phyloP scores from a whole-genome alignment of 1,284 basidiomycete species.

The Ceratobasidium sp. region DNA sequence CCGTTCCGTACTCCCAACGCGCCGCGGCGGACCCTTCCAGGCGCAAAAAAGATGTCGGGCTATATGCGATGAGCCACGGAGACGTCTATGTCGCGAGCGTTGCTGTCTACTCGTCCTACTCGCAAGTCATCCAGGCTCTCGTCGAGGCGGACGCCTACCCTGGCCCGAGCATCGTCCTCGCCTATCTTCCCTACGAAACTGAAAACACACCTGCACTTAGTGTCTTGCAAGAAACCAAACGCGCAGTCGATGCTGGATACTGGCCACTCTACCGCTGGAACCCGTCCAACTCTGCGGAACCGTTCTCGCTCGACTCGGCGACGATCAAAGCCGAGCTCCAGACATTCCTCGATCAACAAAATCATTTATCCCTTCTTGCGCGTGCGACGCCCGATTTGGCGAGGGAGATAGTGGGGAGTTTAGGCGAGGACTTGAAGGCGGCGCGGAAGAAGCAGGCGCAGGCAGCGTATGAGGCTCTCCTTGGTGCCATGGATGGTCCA shows the following conservation, averaged over 20 bases:
- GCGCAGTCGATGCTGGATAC: slow-evolving; percentile 95
- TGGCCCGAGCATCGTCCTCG: slow-evolving; percentile 92
- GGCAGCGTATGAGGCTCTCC: slow-evolving; percentile 86
- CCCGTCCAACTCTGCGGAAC: slow-evolving; percentile 83
- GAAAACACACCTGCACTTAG: slow-evolving; percentile 86
- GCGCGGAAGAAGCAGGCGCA: slow-evolving; percentile 86
- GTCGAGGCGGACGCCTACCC: slow-evolving; percentile 91
- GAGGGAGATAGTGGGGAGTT: slow-evolving; percentile 82
- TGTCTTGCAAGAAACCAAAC: slow-evolving; percentile 95
- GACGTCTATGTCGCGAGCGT: slow-evolving; percentile 96
- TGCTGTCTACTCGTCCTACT: slow-evolving; percentile 95
- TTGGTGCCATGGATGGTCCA: slow-evolving; percentile 88
- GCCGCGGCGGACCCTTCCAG: slow-evolving; percentile 74
- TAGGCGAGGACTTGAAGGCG: slow-evolving; percentile 86
- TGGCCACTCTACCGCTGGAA: slow-evolving; percentile 99
- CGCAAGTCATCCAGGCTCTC: slow-evolving; percentile 92
- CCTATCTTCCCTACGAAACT: slow-evolving; percentile 89
- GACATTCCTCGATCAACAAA: slow-evolving; percentile 95
- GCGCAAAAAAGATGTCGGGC: slow-evolving; percentile 91
- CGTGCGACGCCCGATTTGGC: slow-evolving; percentile 84
- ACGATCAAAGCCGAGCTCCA: slow-evolving; percentile 94
- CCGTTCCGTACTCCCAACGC: slow-evolving; percentile 84
- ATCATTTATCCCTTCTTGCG: slow-evolving; percentile 93
- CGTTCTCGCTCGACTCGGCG: slow-evolving; percentile 94
- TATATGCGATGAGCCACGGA: slow-evolving; percentile 99